Conservation (phyloP, 768 basidiomycete species). For the Rickenella mellea region DNA sequence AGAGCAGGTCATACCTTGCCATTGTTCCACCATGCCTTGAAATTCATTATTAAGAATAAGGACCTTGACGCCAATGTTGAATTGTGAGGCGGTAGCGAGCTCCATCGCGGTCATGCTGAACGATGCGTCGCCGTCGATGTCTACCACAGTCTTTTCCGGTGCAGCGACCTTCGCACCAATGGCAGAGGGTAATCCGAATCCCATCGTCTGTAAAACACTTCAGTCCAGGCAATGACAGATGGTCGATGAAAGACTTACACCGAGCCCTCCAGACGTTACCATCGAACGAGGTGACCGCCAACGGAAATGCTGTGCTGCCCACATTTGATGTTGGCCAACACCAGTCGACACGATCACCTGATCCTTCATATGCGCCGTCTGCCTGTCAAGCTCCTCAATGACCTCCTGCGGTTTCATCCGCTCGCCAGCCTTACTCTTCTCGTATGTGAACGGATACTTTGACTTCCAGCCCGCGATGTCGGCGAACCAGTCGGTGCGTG, state of each 20-base stretch:
- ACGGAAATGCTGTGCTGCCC: constrained; percentile 91
- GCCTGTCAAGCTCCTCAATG: constrained; percentile 81
- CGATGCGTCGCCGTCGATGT: constrained; percentile 96
- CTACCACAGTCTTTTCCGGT: constrained; percentile 87
- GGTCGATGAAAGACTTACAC: constrained; percentile 44
- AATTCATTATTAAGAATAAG: constrained; percentile 92
- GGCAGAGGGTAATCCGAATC: constrained; percentile 89
- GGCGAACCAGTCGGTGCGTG: constrained; percentile 69
- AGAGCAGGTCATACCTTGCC: constrained; percentile 65
- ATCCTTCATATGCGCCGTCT: constrained; percentile 73
- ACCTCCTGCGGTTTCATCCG: constrained; percentile 96
- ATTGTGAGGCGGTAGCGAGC: constrained; percentile 87
- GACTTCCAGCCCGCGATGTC: constrained; percentile 81
- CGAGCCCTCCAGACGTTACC: constrained; percentile 92
- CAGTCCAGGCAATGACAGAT: constrained; percentile 3
- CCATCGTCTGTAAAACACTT: constrained; percentile 70
- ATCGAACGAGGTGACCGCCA: constrained; percentile 83
- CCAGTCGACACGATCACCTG: constrained; percentile 86
- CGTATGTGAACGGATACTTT: constrained; percentile 84
- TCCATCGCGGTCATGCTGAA: constrained; percentile 99
- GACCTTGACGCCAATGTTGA: constrained; percentile 90
- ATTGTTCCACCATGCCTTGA: constrained; percentile 99
- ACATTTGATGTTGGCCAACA: constrained; percentile 99
- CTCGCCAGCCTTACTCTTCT: constrained; percentile 49
- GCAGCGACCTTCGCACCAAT: constrained; percentile 97